A percentile compares a stretch with the other conserved stretches of the same genome.
phyloP scores from a whole-genome alignment of 257 asterid species.

The Nemophila menziesii region DNA sequence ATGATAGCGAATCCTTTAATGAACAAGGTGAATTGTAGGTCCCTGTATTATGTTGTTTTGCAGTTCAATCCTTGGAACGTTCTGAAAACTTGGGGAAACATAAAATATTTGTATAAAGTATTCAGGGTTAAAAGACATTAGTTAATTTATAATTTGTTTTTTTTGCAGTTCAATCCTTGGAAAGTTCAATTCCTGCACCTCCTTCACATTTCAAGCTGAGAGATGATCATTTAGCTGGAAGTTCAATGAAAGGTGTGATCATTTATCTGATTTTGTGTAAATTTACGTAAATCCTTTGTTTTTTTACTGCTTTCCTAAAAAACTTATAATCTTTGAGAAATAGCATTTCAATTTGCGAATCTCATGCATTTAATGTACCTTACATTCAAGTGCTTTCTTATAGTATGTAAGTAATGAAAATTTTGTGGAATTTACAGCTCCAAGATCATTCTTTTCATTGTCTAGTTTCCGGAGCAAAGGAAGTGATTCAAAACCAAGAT shows the following conservation, averaged over 20 bases:
- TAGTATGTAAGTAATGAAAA: too few relatives aligned
- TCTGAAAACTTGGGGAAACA: too few relatives aligned
- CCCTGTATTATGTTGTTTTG: not conserved
- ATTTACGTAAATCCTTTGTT: too few relatives aligned
- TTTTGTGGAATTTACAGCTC: slow-evolving; percentile 40
- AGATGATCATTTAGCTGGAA: slow-evolving; percentile 70
- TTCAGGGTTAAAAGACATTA: too few relatives aligned
- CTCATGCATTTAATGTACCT: not conserved
- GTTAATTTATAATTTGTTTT: slow-evolving; percentile 4
- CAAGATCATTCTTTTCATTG: slow-evolving; percentile 80
- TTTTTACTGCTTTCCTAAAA: too few relatives aligned
- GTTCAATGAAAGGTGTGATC: slow-evolving; percentile 79
- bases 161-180: slow-evolving; percentile 36
- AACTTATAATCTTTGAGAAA: too few relatives aligned
- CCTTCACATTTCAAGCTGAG: slow-evolving; percentile 60
- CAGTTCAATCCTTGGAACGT: too few relatives aligned
- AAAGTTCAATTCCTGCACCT: slow-evolving; percentile 59
- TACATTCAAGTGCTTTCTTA: not conserved
- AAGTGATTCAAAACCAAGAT: slow-evolving; percentile 74
- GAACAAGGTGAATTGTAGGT: slow-evolving; percentile 48
- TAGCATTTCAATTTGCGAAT: too few relatives aligned
- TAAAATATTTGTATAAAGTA: too few relatives aligned
- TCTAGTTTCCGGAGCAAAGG: slow-evolving; percentile 92
- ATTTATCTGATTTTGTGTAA: not conserved
- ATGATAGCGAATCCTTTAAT: slow-evolving; percentile 43